A percentile compares a stretch with the other conserved stretches of the same genome.
These are phyloP conservation scores for Ustilago sp. DNA, from an alignment of 1,284 basidiomycete genomes.

Conservation along the genomic window DNA sequence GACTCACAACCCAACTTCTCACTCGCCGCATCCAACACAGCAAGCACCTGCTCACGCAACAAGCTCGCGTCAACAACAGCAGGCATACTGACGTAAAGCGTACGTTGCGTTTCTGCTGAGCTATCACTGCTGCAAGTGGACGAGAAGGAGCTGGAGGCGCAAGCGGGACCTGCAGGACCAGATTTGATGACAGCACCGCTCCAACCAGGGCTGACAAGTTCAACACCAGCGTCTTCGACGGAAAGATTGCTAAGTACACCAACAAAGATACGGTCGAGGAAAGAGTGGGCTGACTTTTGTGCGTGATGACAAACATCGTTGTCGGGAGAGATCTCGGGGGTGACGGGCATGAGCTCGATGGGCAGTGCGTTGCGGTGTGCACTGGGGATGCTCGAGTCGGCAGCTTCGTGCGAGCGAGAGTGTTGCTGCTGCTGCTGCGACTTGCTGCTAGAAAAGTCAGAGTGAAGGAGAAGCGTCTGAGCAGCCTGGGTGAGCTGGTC, in stretches of 20 bases:
- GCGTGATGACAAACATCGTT: slow-evolving; percentile 55
- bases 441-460: slow-evolving; percentile 19
- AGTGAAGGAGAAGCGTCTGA: slow-evolving; percentile 35
- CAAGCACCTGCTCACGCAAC: slow-evolving; percentile 60
- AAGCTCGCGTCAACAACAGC: slow-evolving; percentile 33
- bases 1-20: slow-evolving; percentile 55
- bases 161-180: slow-evolving; percentile 4
- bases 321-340: slow-evolving; percentile 62
- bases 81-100: slow-evolving; percentile 65
- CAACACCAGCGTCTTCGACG: slow-evolving; percentile 60
- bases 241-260: slow-evolving; percentile 31
- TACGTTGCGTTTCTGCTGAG: slow-evolving; percentile 45
- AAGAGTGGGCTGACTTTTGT: slow-evolving; percentile 51
- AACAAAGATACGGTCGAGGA: slow-evolving; percentile 54
- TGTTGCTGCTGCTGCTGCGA: slow-evolving; percentile 10
- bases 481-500: slow-evolving; percentile 36
- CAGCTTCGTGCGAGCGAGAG: neutral
- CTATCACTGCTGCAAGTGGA: slow-evolving; percentile 32
- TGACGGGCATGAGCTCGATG: slow-evolving; percentile 54
- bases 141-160: slow-evolving; percentile 21
- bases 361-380: slow-evolving; percentile 21
- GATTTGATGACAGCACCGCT: slow-evolving; percentile 59
- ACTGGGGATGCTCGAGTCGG: slow-evolving; percentile 17
- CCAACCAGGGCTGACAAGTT: slow-evolving; percentile 62
- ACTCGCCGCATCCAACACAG: slow-evolving; percentile 60